Evolutionary conservation across 257 asterid species (phyloP), one percentile per base, ranked within the genome.

Genomic region (Paraleonurus japonicus): DNA sequence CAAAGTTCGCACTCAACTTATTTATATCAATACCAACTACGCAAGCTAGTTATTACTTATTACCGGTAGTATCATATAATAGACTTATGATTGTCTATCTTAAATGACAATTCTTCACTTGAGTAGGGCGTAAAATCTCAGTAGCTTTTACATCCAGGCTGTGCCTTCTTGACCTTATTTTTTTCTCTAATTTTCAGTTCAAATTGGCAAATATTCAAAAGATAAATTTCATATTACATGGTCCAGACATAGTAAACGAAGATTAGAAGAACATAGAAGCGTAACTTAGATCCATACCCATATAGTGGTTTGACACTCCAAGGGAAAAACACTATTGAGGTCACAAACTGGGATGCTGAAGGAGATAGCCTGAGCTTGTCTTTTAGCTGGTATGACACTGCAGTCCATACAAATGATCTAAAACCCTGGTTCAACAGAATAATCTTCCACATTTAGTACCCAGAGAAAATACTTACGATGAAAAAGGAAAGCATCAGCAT

Each of bases 351-450:
- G 72, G 98, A 87, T 45, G 96, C 95, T 26, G 98, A 90, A 70
- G 98, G 97, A 11, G 98, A 86, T 76, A 93, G 71, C 82, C 86
- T 84, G 55, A 93, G 84, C 80, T 83, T 83, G 86, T 93, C 98
- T 87, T 93, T 93, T 73, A 93, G 84, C 84, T 87, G 96, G 82
- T 93, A 93, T 11, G 97, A 90, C 70, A 93, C 97, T 23, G 97
- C 95, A 64, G 97, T 93, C 98, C 98, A 93, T 24, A 91, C 98
- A 65, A 90, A 93, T 69, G 97, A 93, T 82, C 98, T 89, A 80
- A 93, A 93, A 23, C 98, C 98, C 98, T 93, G 92, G 72, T 85
- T 74, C 74, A 75, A 78, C 12, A 75, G 65, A 86, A 66, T 50
- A 69, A 72, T 19, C 16, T 6, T 20, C 41, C 76, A 62, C 28